Percentiles rank a stretch among this genome's conserved stretches.
Conservation (phyloP, 345 rosid genomes). For the Syzygium jambos region DNA sequence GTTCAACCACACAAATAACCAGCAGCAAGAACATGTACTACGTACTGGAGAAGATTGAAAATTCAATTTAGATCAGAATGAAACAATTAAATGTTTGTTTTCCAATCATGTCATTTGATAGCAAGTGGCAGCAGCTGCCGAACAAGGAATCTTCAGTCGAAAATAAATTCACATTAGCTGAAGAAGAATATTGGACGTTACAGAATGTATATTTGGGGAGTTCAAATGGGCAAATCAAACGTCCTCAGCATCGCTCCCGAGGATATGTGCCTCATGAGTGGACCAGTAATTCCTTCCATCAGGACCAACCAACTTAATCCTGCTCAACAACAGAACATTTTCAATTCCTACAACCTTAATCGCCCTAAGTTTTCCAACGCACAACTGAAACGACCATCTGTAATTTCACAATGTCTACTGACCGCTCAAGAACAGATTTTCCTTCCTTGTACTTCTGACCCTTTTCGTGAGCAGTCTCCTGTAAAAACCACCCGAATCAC, state of each 20-base stretch:
- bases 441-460: conserved; percentile 98
- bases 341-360: not conserved
- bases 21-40: not conserved
- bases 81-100: conserved; percentile 18
- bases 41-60: conserved; percentile 4
- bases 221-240: conserved; percentile 21
- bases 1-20: not conserved
- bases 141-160: conserved; percentile 6
- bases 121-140: conserved; percentile 2
- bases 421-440: conserved; percentile 57
- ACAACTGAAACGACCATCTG: not conserved
- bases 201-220: conserved; percentile 36
- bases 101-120: not conserved
- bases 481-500: conserved; percentile 27
- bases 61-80: conserved; percentile 5
- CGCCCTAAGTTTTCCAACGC: not conserved
- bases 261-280: conserved; percentile 56
- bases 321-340: conserved; percentile 32
- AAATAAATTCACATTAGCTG: conserved; percentile 13
- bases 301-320: conserved; percentile 85
- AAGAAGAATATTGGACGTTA: conserved; percentile 5
- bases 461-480: conserved; percentile 89
- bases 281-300: conserved; percentile 82
- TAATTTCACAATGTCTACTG: conserved; percentile 17
- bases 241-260: conserved; percentile 91